Base-by-base conservation (phyloP, 2,329 filamentous ascomycete genomes). In the Xylaria arbuscula region DNA sequence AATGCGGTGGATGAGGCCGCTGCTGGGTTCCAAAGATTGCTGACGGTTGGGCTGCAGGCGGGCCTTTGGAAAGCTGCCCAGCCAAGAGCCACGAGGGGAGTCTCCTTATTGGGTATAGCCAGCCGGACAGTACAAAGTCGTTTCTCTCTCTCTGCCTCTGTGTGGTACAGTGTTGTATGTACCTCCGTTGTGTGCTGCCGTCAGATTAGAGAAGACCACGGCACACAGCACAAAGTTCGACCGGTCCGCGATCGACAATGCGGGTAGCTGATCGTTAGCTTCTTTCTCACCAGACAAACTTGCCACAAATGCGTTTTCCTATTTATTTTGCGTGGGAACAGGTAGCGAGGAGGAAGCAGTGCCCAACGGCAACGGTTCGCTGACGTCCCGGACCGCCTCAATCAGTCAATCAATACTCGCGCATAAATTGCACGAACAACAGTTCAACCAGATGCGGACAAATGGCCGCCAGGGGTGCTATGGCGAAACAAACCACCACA, bases 1-100 rank as follows among this genome's bases (percentile, higher is more conserved):
- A 61, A 53, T 54, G 57, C 50, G 50, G 57, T 56, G 61, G 45
- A 66, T 54, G 51, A 34, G 28, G 7, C 11, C 15, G 54, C 38
- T 54, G 54, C 38, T 54, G 67, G 48, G 32, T 69, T 59, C 64
- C 62, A 63, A 51, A 34, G 59, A 57, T 45, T 62, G 57, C 51
- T 34, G 73, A 72, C 69, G 73, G 74, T 76, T 76, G 74, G 76
- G 76, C 76, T 77, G 75, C 76, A 76, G 76, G 69, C 69, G 72
- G 71, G 71, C 70, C 69, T 73, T 71, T 72, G 71, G 74, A 72
- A 76, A 74, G 74, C 74, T 67, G 67, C 67, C 70, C 64, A 73
- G 75, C 73, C 75, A 74, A 76, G 70, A 73, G 68, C 74, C 70
- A 76, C 72, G 68, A 74, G 69, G 69, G 57, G 61, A 64, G 61